Evolutionary conservation across 1,284 basidiomycete genomes (phyloP), one percentile per base, ranked within the genome.

Genomic region (Pseudozyma thailandica): DNA sequence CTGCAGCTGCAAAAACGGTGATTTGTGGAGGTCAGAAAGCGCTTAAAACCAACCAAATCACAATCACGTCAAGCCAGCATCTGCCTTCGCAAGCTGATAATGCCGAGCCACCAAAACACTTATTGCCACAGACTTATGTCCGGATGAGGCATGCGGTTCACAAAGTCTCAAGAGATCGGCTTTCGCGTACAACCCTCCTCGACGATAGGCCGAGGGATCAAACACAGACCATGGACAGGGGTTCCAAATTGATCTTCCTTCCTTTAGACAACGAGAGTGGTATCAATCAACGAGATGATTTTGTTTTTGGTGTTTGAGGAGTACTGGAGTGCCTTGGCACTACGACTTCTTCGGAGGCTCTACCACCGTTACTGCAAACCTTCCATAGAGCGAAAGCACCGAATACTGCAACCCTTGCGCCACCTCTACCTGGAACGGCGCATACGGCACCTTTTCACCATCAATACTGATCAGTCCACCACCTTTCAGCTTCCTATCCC

Each of bases 401-500:
- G 60, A 54, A 28, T 72, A 66, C 39, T 61, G 54, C 35, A 75
- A 27, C 1, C 51, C 57, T n/a, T 57, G 54, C 13, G 69, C 58
- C 18, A 92, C 89, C 82, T 96, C 92, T 6, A 96, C 90, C 74
- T 93, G 89, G 82, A 90, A 94, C 55, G 90, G 87, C 74, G 90
- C 87, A 75, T 92, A 92, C 1, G 90, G 90, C 76, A 89, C 91
- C 15, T 85, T 83, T 84, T 98, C 94, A 16, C 94, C 94, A 78
- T 98, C 94, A 56, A 93, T 86, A 39, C 69, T 75, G 28, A 78
- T 49, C 42, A 63, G 43, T 4, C 71, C 69, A 1, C 68, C 71
- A 10, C 51, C 55, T 49, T 74, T 74, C 21, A 75, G 48, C 47
- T 51, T 49, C 41, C 51, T 65, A 46, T 80, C 69, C 15, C 76